Evolutionary conservation across 2,329 filamentous ascomycete genomes (phyloP).

Genomic region (Talaromyces sp.): DNA sequence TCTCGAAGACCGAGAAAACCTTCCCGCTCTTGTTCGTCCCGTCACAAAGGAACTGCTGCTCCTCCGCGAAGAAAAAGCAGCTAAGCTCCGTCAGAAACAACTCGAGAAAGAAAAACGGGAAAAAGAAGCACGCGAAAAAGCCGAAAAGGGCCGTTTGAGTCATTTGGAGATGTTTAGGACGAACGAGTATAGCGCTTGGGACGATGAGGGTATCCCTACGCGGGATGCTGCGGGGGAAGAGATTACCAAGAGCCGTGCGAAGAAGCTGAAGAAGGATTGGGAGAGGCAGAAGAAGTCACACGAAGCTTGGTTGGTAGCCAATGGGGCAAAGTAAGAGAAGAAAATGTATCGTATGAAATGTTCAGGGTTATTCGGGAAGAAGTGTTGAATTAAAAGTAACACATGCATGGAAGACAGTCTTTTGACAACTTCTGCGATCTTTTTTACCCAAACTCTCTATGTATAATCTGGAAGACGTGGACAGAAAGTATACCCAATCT

Average conservation of each 20-base stretch:
- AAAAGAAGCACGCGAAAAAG: constrained; percentile 50
- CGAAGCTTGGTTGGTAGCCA: constrained; percentile 54
- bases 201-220: constrained; percentile 74
- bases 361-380: background rate
- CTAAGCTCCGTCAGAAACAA: constrained; percentile 43
- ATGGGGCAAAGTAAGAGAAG: background rate
- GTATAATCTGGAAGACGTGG: background rate
- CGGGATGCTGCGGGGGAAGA: constrained; percentile 74
- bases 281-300: constrained; percentile 83
- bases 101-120: constrained; percentile 58
- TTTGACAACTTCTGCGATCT: background rate
- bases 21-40: constrained; percentile 68
- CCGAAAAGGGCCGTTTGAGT: constrained; percentile 56
- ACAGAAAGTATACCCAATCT: background rate
- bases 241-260: constrained; percentile 71
- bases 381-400: background rate
- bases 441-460: background rate
- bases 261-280: constrained; percentile 87
- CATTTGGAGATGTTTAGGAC: constrained; percentile 57
- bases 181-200: constrained; percentile 70
- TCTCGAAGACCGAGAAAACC: constrained; percentile 71
- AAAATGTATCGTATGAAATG: background rate
- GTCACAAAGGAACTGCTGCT: constrained; percentile 57
- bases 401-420: background rate
- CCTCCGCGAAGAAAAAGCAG: constrained; percentile 54